Conservation (phyloP, 768 basidiomycete genomes). For the Collybia nuda region DNA sequence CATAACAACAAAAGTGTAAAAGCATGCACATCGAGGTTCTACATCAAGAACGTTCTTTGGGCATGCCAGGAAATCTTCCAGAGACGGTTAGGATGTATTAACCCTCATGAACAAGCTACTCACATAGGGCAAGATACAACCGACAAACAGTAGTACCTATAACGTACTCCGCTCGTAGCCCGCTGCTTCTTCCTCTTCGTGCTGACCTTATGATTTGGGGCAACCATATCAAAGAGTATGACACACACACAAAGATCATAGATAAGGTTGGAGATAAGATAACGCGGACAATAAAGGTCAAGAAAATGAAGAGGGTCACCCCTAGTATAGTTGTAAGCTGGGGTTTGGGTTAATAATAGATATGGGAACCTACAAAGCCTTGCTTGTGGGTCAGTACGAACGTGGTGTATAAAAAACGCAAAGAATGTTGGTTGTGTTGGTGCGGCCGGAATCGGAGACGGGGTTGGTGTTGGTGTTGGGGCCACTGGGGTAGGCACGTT, state of each 20-base stretch:
- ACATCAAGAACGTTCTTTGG: constrained; percentile 87
- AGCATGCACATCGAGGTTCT: constrained; percentile 62
- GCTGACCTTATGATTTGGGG: constrained; percentile 83
- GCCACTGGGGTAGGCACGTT: constrained; percentile 9
- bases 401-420: constrained; percentile 54
- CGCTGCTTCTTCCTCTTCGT: constrained; percentile 67
- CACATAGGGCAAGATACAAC: constrained; percentile 73
- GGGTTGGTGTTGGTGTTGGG: constrained; percentile 23
- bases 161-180: constrained; percentile 68
- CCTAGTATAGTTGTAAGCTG: constrained; percentile 36
- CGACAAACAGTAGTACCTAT: constrained; percentile 75
- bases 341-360: neutral
- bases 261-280: constrained; percentile 67
- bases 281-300: constrained; percentile 74
- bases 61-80: constrained; percentile 76
- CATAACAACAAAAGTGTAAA: constrained; percentile 4
- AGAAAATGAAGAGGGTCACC: constrained; percentile 64
- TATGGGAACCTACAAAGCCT: constrained; percentile 55
- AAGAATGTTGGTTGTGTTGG: constrained; percentile 37
- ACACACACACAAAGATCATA: constrained; percentile 59
- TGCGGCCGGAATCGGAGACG: constrained; percentile 8
- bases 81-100: constrained; percentile 4
- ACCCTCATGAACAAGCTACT: constrained; percentile 26
- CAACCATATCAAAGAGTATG: constrained; percentile 83
- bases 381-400: constrained; percentile 70